Base-by-base conservation (phyloP, 371 early-diverging fungal genomes). In the Mortierella sp. region DNA sequence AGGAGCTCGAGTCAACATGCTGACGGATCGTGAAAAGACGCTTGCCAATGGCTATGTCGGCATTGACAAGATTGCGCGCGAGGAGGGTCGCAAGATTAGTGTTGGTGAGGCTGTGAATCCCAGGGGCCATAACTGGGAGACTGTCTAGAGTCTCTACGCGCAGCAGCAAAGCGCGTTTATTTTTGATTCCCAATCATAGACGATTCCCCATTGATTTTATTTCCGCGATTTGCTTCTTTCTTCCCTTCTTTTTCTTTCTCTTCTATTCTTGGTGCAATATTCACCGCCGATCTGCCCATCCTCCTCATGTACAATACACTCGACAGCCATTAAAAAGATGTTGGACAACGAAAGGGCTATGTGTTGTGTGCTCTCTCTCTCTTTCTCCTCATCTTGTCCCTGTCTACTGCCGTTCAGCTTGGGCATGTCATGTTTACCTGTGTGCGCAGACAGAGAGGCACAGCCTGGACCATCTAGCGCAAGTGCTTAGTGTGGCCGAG, bases 41-140 rank as follows among this genome's bases (percentile, higher is more conserved):
- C 44, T 85, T 48, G 75, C 86, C 28, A 81, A 81, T 50, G 79
- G 81, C 5, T 85, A 71, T 71, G 69, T 85, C 16, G 79, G 71
- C 10, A 73, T 85, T 14, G 86, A 85, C 51, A 67, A 24, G 46
- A 50, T 85, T 37, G 86, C 76, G 26, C 72, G 72, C 4, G 76
- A 73, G 48, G 86, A 85, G n/a, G 72, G 69, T 11, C n/a, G 40
- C 28, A 80, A 69, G 70, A 75, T 75, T 26, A 16, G 21, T 21
- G 69, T 26, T 3, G 76, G 76, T 19, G 55, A 75, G 53, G 16
- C 44, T 19, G 24, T 61, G 6, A 43, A 80, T 4, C 73, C 81
- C 0, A 73, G 24, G 69, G 28, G 1, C 21, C 81, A 69, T 2
- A 59, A 75, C 44, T 80, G 81, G 81, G 76, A 76, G 69, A 40